Base-by-base conservation (phyloP, 805 yeast species). In the Myxozyma mucilagina region DNA sequence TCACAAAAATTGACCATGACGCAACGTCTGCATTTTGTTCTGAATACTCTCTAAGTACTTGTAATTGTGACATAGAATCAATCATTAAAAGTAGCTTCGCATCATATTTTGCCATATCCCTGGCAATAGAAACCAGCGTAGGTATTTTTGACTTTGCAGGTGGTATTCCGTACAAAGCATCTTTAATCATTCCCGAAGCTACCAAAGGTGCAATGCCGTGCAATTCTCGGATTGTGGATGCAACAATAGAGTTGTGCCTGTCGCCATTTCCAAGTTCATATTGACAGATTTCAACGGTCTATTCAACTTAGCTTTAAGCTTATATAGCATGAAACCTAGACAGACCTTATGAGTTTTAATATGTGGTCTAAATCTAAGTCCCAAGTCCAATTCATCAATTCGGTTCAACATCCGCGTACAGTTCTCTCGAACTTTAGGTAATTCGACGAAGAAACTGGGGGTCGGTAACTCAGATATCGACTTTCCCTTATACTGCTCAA, bases 181-280 rank as follows among this genome's bases (percentile, higher is more conserved):
- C 87, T 8, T 73, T 76, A 56, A 81, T 70, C 16, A 69, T 60
- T 1, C 81, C 82, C n/a, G 72, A 61, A 35, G 75, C 71, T 7
- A 74, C 75, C 43, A 79, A 70, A 0, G 79, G 79, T 20, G 51
- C 38, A 61, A 86, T 65, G 3, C 79, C 76, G 81, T 86, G 81
- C 0, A 87, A 88, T 73, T 89, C 96, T 56, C 75, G 76, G 45
- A 87, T 68, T 0, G 94, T 89, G 1, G 91, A 86, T 1, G 87
- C 89, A 3, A 88, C 84, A 32, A 87, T 78, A 49, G 80, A 77
- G 52, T 77, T 76, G 18, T 84, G 78, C 36, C 70, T 73, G n/a
- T 52, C 59, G 0, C 78, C 75, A 2, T 68, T 57, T 0, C 69
- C 29, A 4, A 73, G 60, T 80, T 51, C 76, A 68, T 1, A 83